Percentiles rank a stretch among this genome's conserved stretches.
Evolutionary conservation across 2,329 filamentous ascomycete genomes (phyloP).

Genomic region (Stachybotrys echinatus): DNA sequence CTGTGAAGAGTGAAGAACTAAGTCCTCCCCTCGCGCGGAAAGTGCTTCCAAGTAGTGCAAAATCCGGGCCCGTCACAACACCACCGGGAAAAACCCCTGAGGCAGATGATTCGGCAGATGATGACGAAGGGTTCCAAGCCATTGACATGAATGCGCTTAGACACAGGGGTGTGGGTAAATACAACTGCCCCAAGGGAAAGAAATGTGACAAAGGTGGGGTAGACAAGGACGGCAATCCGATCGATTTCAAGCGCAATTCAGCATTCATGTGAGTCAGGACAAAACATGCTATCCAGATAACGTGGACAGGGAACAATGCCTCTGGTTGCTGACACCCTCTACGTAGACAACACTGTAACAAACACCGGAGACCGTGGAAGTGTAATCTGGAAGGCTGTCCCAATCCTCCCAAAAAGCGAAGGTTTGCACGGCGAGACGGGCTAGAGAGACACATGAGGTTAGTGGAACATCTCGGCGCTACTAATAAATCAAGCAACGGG

Average conservation of each 20-base stretch:
- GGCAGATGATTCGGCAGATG: conserved; percentile 23
- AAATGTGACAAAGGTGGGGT: conserved; percentile 35
- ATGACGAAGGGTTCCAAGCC: conserved; percentile 27
- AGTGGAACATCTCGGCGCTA: conserved; percentile 33
- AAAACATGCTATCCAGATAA: neutral
- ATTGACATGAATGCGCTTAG: conserved; percentile 34
- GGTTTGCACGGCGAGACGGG: conserved; percentile 35
- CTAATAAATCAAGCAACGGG: too few species aligned
- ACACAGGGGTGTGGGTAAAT: conserved; percentile 32
- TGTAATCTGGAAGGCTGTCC: conserved; percentile 32
- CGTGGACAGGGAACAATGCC: neutral
- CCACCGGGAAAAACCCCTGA: conserved; percentile 12
- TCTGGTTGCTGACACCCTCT: conserved; percentile 7
- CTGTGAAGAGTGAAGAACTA: neutral
- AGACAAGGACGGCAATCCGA: conserved; percentile 29
- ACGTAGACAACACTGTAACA: conserved; percentile 35
- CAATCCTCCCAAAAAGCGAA: conserved; percentile 34
- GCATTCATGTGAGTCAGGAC: conserved; percentile 30
- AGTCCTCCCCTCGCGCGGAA: conserved; percentile 7
- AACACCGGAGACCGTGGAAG: conserved; percentile 35
- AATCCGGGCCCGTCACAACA: conserved; percentile 8
- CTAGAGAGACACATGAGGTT: conserved; percentile 34
- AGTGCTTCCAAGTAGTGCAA: conserved; percentile 15
- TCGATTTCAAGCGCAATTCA: conserved; percentile 35
- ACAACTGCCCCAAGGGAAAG: conserved; percentile 28